A percentile compares a stretch with the other conserved stretches of the same genome.
Conservation (phyloP, 2,329 filamentous ascomycete species). For the Monilinia polystroma region DNA sequence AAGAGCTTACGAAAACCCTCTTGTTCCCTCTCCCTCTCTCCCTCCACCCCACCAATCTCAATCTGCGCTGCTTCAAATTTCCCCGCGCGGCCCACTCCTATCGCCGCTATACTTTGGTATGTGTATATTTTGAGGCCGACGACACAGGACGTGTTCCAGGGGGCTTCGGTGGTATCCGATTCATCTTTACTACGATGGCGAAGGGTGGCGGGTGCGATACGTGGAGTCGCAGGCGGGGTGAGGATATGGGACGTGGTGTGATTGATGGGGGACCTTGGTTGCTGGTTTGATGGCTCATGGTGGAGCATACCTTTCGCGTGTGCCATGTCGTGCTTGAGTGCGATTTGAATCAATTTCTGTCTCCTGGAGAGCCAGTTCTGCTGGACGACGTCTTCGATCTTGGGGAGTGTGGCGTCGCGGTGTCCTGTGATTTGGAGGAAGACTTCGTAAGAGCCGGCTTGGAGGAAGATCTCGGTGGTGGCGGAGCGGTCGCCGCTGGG, state of each 20-base stretch:
- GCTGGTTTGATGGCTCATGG: not conserved
- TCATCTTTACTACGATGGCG: not conserved
- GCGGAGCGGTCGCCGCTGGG: slow-evolving; percentile 53
- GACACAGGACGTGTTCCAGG: slow-evolving; percentile 10
- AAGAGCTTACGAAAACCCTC: not conserved
- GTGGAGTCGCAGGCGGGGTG: not conserved
- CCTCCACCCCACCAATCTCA: not conserved
- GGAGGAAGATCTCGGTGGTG: slow-evolving; percentile 55
- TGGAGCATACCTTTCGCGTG: slow-evolving; percentile 52
- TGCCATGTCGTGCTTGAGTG: slow-evolving; percentile 56
- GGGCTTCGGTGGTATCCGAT: not conserved
- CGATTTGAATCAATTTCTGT: slow-evolving; percentile 56
- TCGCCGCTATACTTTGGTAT: slow-evolving; percentile 4
- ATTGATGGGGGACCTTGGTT: too few relatives aligned
- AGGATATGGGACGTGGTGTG: not conserved
- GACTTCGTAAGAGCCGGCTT: slow-evolving; percentile 55
- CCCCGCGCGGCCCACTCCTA: not conserved
- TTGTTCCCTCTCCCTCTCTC: too few relatives aligned
- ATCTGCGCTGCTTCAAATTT: not conserved
- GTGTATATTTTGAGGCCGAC: slow-evolving; percentile 11
- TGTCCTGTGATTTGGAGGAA: slow-evolving; percentile 53
- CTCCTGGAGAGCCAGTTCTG: slow-evolving; percentile 49
- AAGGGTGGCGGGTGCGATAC: not conserved
- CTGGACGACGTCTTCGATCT: slow-evolving; percentile 49
- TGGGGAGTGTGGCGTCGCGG: slow-evolving; percentile 44